Base-by-base conservation (phyloP, 768 basidiomycete genomes). In the Auricularia cornea region DNA sequence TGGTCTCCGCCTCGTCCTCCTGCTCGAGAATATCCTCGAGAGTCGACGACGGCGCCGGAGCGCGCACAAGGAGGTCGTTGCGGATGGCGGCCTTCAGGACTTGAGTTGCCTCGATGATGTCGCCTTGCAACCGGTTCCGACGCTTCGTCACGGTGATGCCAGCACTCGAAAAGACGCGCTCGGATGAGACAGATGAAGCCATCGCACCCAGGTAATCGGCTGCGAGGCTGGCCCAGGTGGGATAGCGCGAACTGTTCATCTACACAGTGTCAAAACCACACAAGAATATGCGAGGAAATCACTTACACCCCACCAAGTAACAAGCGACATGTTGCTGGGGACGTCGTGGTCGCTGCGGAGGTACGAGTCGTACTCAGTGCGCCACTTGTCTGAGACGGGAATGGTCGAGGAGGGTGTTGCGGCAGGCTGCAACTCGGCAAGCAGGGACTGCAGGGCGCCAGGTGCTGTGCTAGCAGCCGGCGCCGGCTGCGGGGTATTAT, bases 111-210 rank as follows among this genome's bases (percentile, higher is more conserved):
- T 77, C 72, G 4, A 77, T 70, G 61, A 76, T 70, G 66, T 78
- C 73, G 18, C 64, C 72, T 60, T 76, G 73, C 44, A 77, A 69
- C 11, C 70, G 66, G 61, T 74, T 77, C 3, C 70, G 68, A 26
- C 67, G 71, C 63, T 77, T 77, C 16, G 65, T 71, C 48, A 78
- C 72, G 0, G 78, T 79, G 30, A 79, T 76, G 4, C 77, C 76
- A 12, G 72, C 77, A 3, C 70, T 67, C 1, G 74, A 80, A 64
- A 80, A 80, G 5, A 76, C 77, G 10, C 69, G 70, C 65, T 79
- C 75, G 67, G 74, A 76, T 3, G 77, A 78, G 10, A 79, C 76
- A 1, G 67, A 70, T 14, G 73, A 69, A 10, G 74, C 73, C 74
- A 78, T 77, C 29, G 80, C 72, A 2, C 75, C 59, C 10, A 79